Percentiles rank a stretch among this genome's conserved stretches.
Evolutionary conservation across 805 yeast genomes (phyloP).

Genomic region (Zygoascus biomembranicola): DNA sequence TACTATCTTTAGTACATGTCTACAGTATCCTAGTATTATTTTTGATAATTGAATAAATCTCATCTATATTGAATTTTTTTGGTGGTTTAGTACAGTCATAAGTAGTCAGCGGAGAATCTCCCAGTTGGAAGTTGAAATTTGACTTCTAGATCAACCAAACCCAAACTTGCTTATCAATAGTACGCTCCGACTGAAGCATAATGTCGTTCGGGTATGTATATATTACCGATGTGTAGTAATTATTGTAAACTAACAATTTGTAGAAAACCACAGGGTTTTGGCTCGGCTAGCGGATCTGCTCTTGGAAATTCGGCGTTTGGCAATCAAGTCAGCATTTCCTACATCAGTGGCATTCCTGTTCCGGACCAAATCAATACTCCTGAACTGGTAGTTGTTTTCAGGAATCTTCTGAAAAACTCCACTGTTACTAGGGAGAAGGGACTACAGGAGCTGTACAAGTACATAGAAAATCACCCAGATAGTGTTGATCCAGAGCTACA

Average conservation of each 20-base stretch:
- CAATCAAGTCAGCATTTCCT: slow-evolving; percentile 55
- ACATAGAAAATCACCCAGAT: slow-evolving; percentile 23
- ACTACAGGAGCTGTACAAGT: slow-evolving; percentile 42
- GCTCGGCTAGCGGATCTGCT: background rate
- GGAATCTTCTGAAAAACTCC: slow-evolving; percentile 69
- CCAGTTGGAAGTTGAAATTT: no score
- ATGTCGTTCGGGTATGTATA: background rate
- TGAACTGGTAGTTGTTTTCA: slow-evolving; percentile 55
- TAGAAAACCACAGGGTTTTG: background rate
- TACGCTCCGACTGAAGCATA: background rate
- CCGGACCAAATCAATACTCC: slow-evolving; percentile 43
- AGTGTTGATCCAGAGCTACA: slow-evolving; percentile 42
- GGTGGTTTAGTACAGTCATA: no score
- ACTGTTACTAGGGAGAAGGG: slow-evolving; percentile 82
- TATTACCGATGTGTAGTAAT: background rate
- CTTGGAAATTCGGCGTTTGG: slow-evolving; percentile 4
- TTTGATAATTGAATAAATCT: no score
- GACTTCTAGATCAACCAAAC: no score
- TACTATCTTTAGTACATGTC: background rate
- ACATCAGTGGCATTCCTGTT: slow-evolving; percentile 73
- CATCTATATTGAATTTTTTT: background rate
- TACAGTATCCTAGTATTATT: no score
- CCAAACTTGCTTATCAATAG: no score
- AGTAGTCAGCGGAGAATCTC: no score
- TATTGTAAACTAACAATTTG: background rate